Evolutionary conservation across 164 flowering plant genomes (phyloP).

Genomic region (Platanus orientalis): DNA sequence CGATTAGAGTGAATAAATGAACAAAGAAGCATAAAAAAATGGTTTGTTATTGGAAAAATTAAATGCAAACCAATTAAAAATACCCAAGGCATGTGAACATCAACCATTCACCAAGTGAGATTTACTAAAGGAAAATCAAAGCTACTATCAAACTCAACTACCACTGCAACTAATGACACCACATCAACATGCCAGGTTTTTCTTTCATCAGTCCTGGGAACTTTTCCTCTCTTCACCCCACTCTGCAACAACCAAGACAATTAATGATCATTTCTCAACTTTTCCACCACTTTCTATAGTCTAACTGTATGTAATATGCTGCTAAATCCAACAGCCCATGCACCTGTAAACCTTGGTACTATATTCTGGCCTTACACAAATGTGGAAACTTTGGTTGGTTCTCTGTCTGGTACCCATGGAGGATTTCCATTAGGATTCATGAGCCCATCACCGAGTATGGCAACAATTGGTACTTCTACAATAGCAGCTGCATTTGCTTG

Average conservation of each 20-base stretch:
- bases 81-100: slow-evolving; percentile 59
- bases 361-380: slow-evolving; percentile 54
- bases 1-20: slow-evolving; percentile 22
- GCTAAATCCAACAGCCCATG: slow-evolving; percentile 85
- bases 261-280: slow-evolving; percentile 44
- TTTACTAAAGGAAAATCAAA: slow-evolving; percentile 28
- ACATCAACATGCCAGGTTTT: slow-evolving; percentile 33
- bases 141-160: too few relatives aligned
- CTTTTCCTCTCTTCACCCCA: slow-evolving; percentile 44
- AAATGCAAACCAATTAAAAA: slow-evolving; percentile 35
- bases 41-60: slow-evolving; percentile 25
- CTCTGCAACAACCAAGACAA: slow-evolving; percentile 40
- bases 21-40: slow-evolving; percentile 16
- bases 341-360: slow-evolving; percentile 83
- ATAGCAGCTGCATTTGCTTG: slow-evolving; percentile 96
- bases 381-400: slow-evolving; percentile 36
- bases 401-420: slow-evolving; percentile 31
- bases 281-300: slow-evolving; percentile 59
- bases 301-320: slow-evolving; percentile 58
- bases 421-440: slow-evolving; percentile 33
- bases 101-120: slow-evolving; percentile 33
- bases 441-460: slow-evolving; percentile 51
- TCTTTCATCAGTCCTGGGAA: slow-evolving; percentile 35
- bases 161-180: too few relatives aligned
- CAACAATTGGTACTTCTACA: slow-evolving; percentile 80